Conservation (phyloP, 1,139 yeast species). For the Pichia sp. region DNA sequence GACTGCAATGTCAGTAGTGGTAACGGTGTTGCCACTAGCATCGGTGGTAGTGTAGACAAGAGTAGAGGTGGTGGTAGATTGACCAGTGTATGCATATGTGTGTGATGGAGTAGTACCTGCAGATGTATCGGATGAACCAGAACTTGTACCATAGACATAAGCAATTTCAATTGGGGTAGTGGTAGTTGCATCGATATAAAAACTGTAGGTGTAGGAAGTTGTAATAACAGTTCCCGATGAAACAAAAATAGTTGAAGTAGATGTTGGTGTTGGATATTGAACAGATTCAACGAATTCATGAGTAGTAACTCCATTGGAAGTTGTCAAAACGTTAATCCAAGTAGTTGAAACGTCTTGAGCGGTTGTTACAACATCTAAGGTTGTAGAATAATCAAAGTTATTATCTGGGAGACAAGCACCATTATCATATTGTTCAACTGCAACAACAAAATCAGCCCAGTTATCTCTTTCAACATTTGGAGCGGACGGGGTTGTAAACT, state of each 20-base stretch:
- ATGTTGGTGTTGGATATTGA: background rate
- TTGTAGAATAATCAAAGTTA: background rate
- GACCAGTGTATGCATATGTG: background rate
- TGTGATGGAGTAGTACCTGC: background rate
- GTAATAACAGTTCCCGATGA: background rate
- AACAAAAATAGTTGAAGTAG: background rate
- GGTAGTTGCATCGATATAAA: background rate
- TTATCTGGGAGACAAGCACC: conserved; percentile 1
- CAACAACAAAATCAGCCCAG: conserved; percentile 9
- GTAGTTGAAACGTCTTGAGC: background rate
- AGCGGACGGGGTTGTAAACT: conserved; percentile 6
- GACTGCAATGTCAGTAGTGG: conserved; percentile 1
- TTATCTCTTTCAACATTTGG: background rate
- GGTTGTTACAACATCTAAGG: background rate
- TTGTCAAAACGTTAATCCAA: background rate
- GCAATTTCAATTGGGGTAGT: background rate
- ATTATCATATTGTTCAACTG: background rate
- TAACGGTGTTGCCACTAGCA: background rate
- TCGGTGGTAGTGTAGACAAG: background rate
- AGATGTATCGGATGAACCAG: background rate
- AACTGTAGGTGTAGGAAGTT: background rate
- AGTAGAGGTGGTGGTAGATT: background rate
- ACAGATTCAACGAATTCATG: background rate
- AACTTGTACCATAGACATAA: background rate
- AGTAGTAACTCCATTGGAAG: background rate